These are phyloP conservation scores for Cryptococcus amylolentus DNA, from an alignment of 1,284 basidiomycete genomes.

Conservation along the genomic window DNA sequence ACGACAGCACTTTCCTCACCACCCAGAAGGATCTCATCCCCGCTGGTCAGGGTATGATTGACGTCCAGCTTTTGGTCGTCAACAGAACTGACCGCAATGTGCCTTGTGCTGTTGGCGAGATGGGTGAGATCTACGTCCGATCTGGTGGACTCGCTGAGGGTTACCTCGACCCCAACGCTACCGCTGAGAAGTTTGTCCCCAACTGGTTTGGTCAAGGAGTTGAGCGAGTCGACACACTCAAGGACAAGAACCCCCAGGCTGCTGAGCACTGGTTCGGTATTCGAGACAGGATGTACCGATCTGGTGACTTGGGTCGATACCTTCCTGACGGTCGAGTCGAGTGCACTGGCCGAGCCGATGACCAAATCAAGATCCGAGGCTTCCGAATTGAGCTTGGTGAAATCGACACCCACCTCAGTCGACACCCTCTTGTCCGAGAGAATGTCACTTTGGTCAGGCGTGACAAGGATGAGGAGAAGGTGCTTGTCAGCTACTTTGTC, in stretches of 20 bases:
- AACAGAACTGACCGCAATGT: conserved; percentile 86
- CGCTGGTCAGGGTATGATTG: conserved; percentile 95
- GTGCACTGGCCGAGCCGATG: conserved; percentile 95
- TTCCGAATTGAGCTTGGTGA: conserved; percentile 99
- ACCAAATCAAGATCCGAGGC: conserved; percentile 99
- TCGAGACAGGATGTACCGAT: conserved; percentile 95
- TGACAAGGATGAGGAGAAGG: conserved; percentile 99
- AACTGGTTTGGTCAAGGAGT: conserved; percentile 79
- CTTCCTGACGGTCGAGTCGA: conserved; percentile 90
- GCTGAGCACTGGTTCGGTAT: conserved; percentile 88
- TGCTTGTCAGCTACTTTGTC: conserved; percentile 98
- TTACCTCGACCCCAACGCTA: conserved; percentile 81
- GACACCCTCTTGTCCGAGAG: conserved; percentile 89
- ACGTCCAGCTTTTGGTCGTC: conserved; percentile 95
- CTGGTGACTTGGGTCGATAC: conserved; percentile 94
- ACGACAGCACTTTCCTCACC: conserved; percentile 83
- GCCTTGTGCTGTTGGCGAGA: conserved; percentile 91
- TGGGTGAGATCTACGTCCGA: conserved; percentile 98
- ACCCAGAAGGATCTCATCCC: conserved; percentile 99
- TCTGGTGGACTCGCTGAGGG: conserved; percentile 95
- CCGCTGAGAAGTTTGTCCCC: conserved; percentile 81
- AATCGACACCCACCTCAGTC: conserved; percentile 93
- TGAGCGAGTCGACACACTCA: conserved; percentile 67
- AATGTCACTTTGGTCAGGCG: conserved; percentile 95
- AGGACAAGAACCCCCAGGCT: conserved; percentile 61